Percentiles rank a stretch among this genome's conserved stretches.
These are phyloP conservation scores for Pelargonium cotyledonis DNA, from an alignment of 441 rosid genomes.

Conservation along the genomic window DNA sequence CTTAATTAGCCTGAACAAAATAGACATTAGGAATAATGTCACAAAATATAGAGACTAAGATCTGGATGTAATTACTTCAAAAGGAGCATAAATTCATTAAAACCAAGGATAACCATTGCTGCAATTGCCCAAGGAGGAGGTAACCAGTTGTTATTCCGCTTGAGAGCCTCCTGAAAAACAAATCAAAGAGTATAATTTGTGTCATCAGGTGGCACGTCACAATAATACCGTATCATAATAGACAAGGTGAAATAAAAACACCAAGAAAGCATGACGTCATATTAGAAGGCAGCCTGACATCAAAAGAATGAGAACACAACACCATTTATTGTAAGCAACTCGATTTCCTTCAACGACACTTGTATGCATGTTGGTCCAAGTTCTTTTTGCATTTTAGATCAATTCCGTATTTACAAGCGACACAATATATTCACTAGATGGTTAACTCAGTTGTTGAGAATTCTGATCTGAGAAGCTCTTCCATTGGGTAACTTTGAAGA, in stretches of 20 bases:
- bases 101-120: slow-evolving; percentile 69
- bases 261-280: not conserved
- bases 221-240: not conserved
- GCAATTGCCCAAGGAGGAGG: slow-evolving; percentile 83
- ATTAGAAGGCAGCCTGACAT: not conserved
- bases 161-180: slow-evolving; percentile 60
- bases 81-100: slow-evolving; percentile 72
- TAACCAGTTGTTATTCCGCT: slow-evolving; percentile 60
- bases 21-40: not conserved
- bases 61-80: slow-evolving; percentile 40
- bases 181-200: slow-evolving; percentile 13
- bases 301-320: too few relatives aligned
- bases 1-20: not conserved
- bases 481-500: too few relatives aligned
- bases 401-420: too few relatives aligned
- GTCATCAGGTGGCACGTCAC: not conserved
- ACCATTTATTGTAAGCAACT: too few relatives aligned
- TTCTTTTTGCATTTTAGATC: too few relatives aligned
- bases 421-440: too few relatives aligned
- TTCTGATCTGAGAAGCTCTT: too few relatives aligned
- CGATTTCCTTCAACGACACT: too few relatives aligned
- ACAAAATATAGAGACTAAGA: slow-evolving; percentile 7
- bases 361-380: too few relatives aligned
- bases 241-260: not conserved
- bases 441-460: too few relatives aligned